Percentiles rank a stretch among this genome's conserved stretches.
These are phyloP conservation scores for Poterioochromonas sp. DNA, from an alignment of 352 stramenopile species.

Conservation along the genomic window DNA sequence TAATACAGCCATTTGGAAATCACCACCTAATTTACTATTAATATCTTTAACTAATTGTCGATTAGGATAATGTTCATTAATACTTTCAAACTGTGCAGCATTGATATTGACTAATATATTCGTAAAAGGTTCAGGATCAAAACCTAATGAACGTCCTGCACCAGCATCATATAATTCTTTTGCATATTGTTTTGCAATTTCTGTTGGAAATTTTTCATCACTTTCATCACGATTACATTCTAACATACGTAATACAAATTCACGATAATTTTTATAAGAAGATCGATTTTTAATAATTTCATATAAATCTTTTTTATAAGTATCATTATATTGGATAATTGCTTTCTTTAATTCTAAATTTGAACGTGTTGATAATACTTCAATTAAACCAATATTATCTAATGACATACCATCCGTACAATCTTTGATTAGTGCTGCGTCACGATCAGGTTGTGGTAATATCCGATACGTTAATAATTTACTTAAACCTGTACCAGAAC, in stretches of 20 bases:
- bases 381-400: constrained; percentile 1
- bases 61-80: constrained; percentile 24
- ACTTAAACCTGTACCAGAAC: constrained; percentile 10
- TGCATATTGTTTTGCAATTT: constrained; percentile 1
- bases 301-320: not conserved
- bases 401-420: not conserved
- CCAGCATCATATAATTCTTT: constrained; percentile 10
- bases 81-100: not conserved
- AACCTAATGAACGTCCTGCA: not conserved
- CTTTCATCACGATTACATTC: constrained; percentile 7
- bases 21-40: constrained; percentile 7
- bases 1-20: constrained; percentile 21
- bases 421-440: constrained; percentile 4
- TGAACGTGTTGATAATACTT: constrained; percentile 1
- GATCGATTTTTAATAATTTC: not conserved
- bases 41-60: constrained; percentile 22
- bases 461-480: not conserved
- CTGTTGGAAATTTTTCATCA: not conserved
- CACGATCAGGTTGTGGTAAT: not conserved
- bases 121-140: constrained; percentile 24
- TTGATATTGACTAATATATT: constrained; percentile 8
- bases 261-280: constrained; percentile 20
- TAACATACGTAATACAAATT: not conserved
- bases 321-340: not conserved
- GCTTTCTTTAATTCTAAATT: constrained; percentile 6